Evolutionary conservation across 257 asterid species (phyloP).

Genomic region (Petunia secreta): DNA sequence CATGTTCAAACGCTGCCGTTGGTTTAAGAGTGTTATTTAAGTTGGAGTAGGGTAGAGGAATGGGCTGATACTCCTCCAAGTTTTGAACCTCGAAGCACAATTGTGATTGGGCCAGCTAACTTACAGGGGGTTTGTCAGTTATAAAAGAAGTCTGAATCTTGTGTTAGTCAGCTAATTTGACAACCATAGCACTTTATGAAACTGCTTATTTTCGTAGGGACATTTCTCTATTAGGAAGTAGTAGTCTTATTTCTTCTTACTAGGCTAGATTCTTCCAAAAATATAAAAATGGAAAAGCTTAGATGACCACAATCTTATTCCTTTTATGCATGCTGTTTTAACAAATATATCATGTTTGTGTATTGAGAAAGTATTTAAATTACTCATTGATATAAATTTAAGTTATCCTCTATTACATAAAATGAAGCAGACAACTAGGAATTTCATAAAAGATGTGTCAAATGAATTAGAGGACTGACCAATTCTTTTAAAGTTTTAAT

Average conservation of each 20-base stretch:
- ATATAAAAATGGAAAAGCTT: not conserved
- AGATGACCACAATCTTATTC: not conserved
- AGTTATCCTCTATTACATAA: not conserved
- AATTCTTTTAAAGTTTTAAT: not conserved
- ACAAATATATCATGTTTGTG: not conserved
- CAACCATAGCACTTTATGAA: not conserved
- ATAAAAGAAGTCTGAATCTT: not conserved
- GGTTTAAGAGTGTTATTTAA: not conserved
- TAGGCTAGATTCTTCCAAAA: not conserved
- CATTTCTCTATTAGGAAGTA: not conserved
- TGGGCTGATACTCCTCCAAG: not conserved
- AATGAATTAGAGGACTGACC: not conserved
- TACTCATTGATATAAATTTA: not conserved
- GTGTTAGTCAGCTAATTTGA: not conserved
- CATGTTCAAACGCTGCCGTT: not conserved
- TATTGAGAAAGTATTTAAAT: not conserved
- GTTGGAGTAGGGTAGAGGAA: conserved; percentile 12
- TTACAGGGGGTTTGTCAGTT: not conserved
- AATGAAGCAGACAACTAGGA: conserved; percentile 9
- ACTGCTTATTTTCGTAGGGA: not conserved
- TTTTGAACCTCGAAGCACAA: conserved; percentile 9
- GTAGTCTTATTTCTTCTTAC: not conserved
- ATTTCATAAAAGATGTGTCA: conserved; percentile 15
- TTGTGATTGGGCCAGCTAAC: not conserved
- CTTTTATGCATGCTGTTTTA: not conserved